Evolutionary conservation across 495 filamentous ascomycete species (phyloP), one percentile per base, ranked within the genome.

Genomic region (Talaromyces adpressus): DNA sequence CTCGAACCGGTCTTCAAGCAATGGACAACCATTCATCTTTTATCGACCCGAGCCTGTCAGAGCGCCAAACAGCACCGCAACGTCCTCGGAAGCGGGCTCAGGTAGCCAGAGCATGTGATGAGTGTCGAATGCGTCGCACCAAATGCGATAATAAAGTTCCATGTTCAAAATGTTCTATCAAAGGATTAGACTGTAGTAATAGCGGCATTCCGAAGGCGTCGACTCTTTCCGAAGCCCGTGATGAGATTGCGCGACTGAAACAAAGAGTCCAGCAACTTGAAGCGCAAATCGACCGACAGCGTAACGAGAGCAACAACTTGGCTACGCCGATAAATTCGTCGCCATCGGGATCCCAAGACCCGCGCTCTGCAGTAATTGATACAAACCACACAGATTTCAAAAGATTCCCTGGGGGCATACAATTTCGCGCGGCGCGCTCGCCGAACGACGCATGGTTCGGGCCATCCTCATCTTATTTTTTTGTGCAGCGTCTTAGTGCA

Each of bases 51-150:
- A 36, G 32, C 32, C 32, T 12, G 32, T 36, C 32, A 36, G 32
- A 6, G 32, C 32, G 32, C 9, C 32, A 53, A 32, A 25, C 25
- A 18, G 25, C 57, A 53, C 64, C 30, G 25, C 59, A 49, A 61
- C 63, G 61, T 27, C 65, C 63, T 32, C 69, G 27, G 8, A 71
- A 68, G 49, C 65, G 69, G 29, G 67, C 64, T 30, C 78, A 82
- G 65, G 80, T 81, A 6, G 69, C 75, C 29, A 68, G 79, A 23
- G 79, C 80, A 0, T 82, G 80, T 59, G 78, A 75, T 64, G 74
- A 72, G 66, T 82, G 80, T 58, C 77, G 79, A 1, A 65, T 75
- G 4, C 73, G 76, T 54, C 74, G 79, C 4, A 72, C 76, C 36
- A 80, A 77, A 68, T 82, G 79, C 64, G 78, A 84, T 62, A 74